Conservation (phyloP, 1,284 basidiomycete genomes). For the Hemileia vastatrix region DNA sequence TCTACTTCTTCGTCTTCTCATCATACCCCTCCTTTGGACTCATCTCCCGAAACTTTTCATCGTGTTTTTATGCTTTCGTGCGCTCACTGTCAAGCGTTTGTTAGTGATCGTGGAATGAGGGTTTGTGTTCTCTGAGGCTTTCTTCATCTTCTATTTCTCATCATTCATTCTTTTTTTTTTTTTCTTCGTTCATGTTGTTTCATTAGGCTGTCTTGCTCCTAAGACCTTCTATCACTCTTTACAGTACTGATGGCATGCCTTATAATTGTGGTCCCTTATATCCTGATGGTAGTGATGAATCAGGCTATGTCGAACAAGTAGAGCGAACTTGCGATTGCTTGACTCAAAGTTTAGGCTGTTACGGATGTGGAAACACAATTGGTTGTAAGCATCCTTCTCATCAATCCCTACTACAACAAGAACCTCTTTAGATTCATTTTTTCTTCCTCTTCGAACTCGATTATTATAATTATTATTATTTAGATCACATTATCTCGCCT, state of each 20-base stretch:
- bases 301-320: conserved; percentile 49
- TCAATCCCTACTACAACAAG: conserved; percentile 9
- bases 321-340: conserved; percentile 59
- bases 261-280: conserved; percentile 55
- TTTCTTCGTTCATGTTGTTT: neutral
- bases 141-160: neutral
- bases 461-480: no score
- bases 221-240: conserved; percentile 69
- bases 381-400: conserved; percentile 63
- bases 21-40: no score
- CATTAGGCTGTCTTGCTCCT: conserved; percentile 66
- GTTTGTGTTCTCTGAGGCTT: conserved; percentile 46
- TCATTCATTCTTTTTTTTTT: neutral
- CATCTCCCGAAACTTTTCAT: conserved; percentile 35
- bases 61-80: conserved; percentile 74
- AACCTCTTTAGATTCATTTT: conserved; percentile 11
- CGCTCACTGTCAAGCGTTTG: conserved; percentile 60
- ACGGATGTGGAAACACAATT: conserved; percentile 63
- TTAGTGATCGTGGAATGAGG: conserved; percentile 77
- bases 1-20: no score
- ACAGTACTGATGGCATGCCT: conserved; percentile 70
- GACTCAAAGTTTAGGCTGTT: conserved; percentile 67
- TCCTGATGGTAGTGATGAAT: conserved; percentile 47
- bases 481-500: conserved; percentile 25
- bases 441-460: conserved; percentile 26